Percentiles rank a stretch among this genome's conserved stretches.
phyloP scores from a whole-genome alignment of 371 early-diverging fungal genomes.

The Cokeromyces recurvatus region DNA sequence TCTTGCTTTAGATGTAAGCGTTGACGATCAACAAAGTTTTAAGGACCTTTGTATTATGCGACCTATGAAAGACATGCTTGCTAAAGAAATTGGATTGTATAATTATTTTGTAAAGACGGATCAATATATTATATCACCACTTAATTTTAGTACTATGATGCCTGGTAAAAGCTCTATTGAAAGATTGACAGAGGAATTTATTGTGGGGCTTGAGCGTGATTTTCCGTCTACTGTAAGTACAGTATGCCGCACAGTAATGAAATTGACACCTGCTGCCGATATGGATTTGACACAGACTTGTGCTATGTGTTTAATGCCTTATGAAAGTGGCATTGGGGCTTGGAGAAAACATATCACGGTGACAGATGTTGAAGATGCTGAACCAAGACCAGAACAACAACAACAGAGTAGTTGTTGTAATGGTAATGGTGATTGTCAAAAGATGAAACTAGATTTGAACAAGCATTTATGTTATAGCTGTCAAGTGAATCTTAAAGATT shows the following conservation, averaged over 20 bases:
- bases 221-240: slow-evolving; percentile 88
- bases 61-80: slow-evolving; percentile 79
- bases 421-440: neutral
- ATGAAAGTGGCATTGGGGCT: slow-evolving; percentile 40
- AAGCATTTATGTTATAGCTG: slow-evolving; percentile 56
- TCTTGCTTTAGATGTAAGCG: slow-evolving; percentile 71
- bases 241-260: slow-evolving; percentile 78
- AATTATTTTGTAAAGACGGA: slow-evolving; percentile 52
- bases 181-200: slow-evolving; percentile 76
- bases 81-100: slow-evolving; percentile 78
- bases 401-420: slow-evolving; percentile 22
- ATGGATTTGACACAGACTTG: slow-evolving; percentile 40
- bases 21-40: slow-evolving; percentile 42
- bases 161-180: slow-evolving; percentile 63
- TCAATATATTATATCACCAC: slow-evolving; percentile 38
- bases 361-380: slow-evolving; percentile 14
- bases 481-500: slow-evolving; percentile 52
- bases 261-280: slow-evolving; percentile 53
- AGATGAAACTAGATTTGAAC: slow-evolving; percentile 25
- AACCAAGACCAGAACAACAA: neutral
- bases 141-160: slow-evolving; percentile 50
- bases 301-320: slow-evolving; percentile 59
- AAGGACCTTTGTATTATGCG: slow-evolving; percentile 55
- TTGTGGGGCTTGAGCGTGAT: slow-evolving; percentile 72
- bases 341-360: slow-evolving; percentile 58